These are phyloP conservation scores for Penicillium sp. DNA, from an alignment of 2,329 filamentous ascomycete species.

Conservation along the genomic window DNA sequence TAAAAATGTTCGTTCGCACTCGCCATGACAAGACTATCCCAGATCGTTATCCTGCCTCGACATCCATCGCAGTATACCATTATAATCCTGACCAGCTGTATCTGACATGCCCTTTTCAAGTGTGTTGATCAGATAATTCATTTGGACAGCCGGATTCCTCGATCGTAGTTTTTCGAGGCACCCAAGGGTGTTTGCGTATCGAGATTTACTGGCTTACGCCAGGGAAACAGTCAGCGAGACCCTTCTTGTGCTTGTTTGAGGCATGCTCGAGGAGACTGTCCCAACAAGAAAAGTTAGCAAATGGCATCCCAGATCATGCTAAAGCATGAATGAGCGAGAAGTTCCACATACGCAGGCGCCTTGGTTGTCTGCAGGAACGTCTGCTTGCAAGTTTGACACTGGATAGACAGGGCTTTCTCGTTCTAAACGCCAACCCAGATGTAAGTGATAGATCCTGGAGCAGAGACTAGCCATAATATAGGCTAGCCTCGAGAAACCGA, in stretches of 20 bases:
- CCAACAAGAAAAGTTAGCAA: slow-evolving; percentile 4
- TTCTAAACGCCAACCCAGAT: slow-evolving; percentile 49
- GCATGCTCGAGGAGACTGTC: slow-evolving; percentile 60
- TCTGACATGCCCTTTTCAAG: too few species aligned
- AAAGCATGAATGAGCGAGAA: not conserved
- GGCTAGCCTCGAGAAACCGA: slow-evolving; percentile 19
- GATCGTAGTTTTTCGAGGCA: too few species aligned
- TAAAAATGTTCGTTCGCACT: too few species aligned
- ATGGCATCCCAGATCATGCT: not conserved
- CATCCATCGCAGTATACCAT: too few species aligned
- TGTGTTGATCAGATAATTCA: too few species aligned
- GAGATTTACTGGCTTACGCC: slow-evolving; percentile 7
- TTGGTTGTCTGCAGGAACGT: slow-evolving; percentile 74
- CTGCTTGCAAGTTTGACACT: slow-evolving; percentile 70
- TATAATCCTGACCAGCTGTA: too few species aligned
- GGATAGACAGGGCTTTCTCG: slow-evolving; percentile 66
- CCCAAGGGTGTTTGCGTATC: too few species aligned
- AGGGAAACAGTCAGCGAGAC: slow-evolving; percentile 65
- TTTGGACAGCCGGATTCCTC: too few species aligned
- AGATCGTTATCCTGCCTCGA: too few species aligned
- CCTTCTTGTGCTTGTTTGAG: slow-evolving; percentile 69
- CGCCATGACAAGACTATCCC: too few species aligned
- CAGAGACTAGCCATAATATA: not conserved
- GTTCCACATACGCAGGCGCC: slow-evolving; percentile 49
- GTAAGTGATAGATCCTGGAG: slow-evolving; percentile 5